phyloP scores from a whole-genome alignment of 1,284 basidiomycete genomes.

The Apiotrichum laibachii region DNA sequence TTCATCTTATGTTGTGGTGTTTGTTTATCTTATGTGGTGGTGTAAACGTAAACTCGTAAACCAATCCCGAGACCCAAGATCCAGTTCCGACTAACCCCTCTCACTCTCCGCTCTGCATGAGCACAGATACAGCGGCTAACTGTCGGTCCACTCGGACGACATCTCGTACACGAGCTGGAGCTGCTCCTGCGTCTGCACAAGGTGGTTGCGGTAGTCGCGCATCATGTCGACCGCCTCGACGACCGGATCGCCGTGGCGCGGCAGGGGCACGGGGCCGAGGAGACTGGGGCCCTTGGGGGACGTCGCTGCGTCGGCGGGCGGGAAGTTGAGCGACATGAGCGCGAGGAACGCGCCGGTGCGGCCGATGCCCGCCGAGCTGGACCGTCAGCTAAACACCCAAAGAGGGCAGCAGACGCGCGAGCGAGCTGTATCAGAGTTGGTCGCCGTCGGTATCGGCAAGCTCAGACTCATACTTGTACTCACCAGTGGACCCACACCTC shows the following conservation, averaged over 20 bases:
- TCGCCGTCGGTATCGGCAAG: too few relatives aligned
- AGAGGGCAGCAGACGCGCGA: too few relatives aligned
- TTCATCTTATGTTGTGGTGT: too few relatives aligned
- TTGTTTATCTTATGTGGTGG: too few relatives aligned
- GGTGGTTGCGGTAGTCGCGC: conserved; percentile 36
- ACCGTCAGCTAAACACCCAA: neutral
- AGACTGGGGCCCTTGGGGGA: conserved; percentile 16
- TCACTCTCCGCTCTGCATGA: too few relatives aligned
- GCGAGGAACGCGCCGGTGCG: conserved; percentile 46
- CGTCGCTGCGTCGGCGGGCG: neutral
- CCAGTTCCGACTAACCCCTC: too few relatives aligned
- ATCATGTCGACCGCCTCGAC: conserved; percentile 36
- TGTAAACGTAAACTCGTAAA: neutral
- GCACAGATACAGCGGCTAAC: too few relatives aligned
- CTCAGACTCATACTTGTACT: conserved; percentile 12
- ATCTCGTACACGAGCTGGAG: conserved; percentile 28
- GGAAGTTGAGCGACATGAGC: conserved; percentile 33
- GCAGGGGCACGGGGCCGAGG: conserved; percentile 29
- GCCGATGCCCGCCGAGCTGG: conserved; percentile 47
- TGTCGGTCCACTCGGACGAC: conserved; percentile 2
- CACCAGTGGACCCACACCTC: conserved; percentile 51
- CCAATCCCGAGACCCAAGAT: neutral
- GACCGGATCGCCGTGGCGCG: conserved; percentile 25
- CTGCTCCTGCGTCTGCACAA: conserved; percentile 42
- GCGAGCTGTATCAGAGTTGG: too few relatives aligned